Conservation (phyloP, 306 rosid species). For the Malus sylvestris region DNA sequence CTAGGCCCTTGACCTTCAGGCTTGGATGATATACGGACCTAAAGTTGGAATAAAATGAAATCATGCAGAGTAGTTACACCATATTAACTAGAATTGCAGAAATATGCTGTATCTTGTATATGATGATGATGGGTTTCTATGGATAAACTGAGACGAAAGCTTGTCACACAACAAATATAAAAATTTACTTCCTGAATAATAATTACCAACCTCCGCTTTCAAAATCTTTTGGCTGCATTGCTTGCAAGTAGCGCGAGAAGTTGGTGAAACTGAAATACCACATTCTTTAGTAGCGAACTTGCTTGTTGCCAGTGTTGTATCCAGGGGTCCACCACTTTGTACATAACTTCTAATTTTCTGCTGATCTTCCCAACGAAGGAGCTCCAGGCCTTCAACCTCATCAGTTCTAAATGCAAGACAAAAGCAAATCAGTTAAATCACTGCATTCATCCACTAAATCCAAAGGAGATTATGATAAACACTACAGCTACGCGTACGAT, state of each 20-base stretch:
- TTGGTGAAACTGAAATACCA: constrained; percentile 66
- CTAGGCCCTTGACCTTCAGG: constrained; percentile 76
- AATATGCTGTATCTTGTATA: background rate
- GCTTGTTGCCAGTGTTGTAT: constrained; percentile 20
- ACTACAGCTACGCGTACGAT: constrained; percentile 43
- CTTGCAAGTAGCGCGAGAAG: constrained; percentile 83
- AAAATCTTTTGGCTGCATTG: constrained; percentile 60
- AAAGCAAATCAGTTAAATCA: constrained; percentile 2
- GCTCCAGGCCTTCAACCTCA: constrained; percentile 84
- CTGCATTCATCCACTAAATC: constrained; percentile 11
- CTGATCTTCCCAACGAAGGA: constrained; percentile 92
- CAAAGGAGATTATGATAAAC: constrained; percentile 4
- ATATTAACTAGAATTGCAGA: background rate
- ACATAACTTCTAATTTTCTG: constrained; percentile 71
- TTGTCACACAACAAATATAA: background rate
- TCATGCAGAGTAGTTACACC: constrained; percentile 8
- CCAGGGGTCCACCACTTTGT: constrained; percentile 29
- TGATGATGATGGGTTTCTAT: background rate
- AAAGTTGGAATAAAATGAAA: constrained; percentile 11
- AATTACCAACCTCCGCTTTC: constrained; percentile 66
- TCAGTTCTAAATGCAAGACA: constrained; percentile 45
- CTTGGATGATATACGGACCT: constrained; percentile 81
- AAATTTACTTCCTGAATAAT: background rate
- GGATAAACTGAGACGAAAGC: background rate
- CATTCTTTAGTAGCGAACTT: constrained; percentile 23